Evolutionary conservation across 2,329 filamentous ascomycete genomes (phyloP), one percentile per base, ranked within the genome.

Genomic region (Coccinonectria pachysandricola): DNA sequence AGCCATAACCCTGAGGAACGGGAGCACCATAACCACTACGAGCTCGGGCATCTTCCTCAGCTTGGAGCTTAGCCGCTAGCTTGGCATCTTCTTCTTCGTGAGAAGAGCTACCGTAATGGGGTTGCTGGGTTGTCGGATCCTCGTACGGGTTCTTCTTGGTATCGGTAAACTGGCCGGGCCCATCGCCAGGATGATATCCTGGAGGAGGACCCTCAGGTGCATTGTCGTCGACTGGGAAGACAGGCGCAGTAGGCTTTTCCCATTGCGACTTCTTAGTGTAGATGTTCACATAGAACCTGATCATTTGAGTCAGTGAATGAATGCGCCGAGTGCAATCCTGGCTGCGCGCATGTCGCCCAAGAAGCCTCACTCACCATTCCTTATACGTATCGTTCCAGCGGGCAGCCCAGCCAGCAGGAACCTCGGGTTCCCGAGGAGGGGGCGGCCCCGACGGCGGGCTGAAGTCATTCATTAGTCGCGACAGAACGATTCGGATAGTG

Each of bases 201-300:
- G 81, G 79, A 8, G 82, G 82, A 4, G 78, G 66, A 19, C 74
- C 80, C 5, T 64, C 54, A 8, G 77, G 61, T 6, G 52, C 50
- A 23, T 41, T 48, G 14, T 48, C 42, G 15, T 49, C 53, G 6
- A 65, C 55, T 10, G 69, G 64, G 39, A 71, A 69, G 27, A 75
- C 74, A 21, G 81, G 77, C 27, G 67, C 67, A 19, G 75, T 83
- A 11, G 86, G 86, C 42, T 74, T 79, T 4, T 93, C 81, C 87
- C 87, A 95, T 67, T 88, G 81, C 5, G 87, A 93, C 50, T 80
- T 69, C 48, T 91, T 91, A 39, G 86, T 94, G 55, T 77, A 72
- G 35, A 81, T 72, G 60, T 95, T 91, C 34, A 94, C 81, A 60
- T 82, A 95, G 70, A 91, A 94, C 79, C 79, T 85, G 37, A 2